phyloP scores from a whole-genome alignment of 1,284 basidiomycete genomes.

The Calocybe gambosa region DNA sequence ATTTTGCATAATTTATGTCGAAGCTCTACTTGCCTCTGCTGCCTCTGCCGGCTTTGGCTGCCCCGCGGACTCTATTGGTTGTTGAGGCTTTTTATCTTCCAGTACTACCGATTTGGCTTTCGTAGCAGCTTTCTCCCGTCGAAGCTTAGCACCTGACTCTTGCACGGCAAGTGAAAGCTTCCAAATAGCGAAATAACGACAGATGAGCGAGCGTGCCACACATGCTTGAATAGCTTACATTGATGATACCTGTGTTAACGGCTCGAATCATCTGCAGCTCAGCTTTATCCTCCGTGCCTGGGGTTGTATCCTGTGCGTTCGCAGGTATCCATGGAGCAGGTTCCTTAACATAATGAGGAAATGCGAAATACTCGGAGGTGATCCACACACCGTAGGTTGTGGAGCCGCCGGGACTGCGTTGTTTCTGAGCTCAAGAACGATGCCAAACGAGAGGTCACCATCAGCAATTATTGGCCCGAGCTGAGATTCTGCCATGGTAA shows the following conservation, averaged over 20 bases:
- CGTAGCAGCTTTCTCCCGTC: conserved; percentile 20
- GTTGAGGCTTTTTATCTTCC: background rate
- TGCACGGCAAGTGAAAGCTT: conserved; percentile 75
- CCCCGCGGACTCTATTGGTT: background rate
- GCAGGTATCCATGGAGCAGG: conserved; percentile 76
- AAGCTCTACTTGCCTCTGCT: conserved; percentile 3
- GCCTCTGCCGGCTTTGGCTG: background rate
- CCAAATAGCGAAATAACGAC: too few species aligned
- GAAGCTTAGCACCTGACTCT: conserved; percentile 66
- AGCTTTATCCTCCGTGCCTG: conserved; percentile 49
- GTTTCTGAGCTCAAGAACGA: conserved; percentile 78
- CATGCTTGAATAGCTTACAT: conserved; percentile 40
- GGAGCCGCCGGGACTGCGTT: conserved; percentile 53
- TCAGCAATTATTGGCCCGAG: conserved; percentile 36
- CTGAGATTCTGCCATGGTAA: conserved; percentile 76
- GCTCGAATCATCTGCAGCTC: conserved; percentile 68
- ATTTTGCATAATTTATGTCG: conserved; percentile 6
- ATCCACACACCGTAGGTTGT: conserved; percentile 35
- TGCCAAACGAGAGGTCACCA: conserved; percentile 78
- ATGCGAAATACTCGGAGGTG: background rate
- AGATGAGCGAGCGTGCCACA: background rate
- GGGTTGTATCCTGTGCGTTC: conserved; percentile 55
- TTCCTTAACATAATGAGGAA: conserved; percentile 30
- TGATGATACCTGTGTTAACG: conserved; percentile 83
- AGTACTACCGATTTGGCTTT: conserved; percentile 8